These are phyloP conservation scores for Eimeria nieschulzi DNA, from an alignment of 169 alveolate genomes.

Conservation along the genomic window DNA sequence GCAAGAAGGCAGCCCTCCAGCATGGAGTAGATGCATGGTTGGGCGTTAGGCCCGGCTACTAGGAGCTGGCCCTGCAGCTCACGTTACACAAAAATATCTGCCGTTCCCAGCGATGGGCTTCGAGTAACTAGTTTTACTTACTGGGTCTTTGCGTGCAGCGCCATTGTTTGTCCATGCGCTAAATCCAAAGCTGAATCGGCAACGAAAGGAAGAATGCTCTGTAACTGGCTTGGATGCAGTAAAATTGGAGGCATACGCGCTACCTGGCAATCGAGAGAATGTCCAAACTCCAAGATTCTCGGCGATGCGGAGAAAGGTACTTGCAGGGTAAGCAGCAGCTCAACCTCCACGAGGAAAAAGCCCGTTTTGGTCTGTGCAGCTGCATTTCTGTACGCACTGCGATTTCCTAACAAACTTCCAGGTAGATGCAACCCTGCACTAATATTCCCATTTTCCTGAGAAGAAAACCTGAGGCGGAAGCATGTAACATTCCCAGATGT, in stretches of 20 bases:
- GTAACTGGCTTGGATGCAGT: not conserved
- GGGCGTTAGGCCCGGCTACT: constrained; percentile 32
- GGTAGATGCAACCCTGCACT: not conserved
- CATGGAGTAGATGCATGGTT: constrained; percentile 35
- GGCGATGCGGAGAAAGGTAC: constrained; percentile 40
- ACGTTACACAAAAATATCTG: not conserved
- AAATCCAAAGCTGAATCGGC: too few species aligned
- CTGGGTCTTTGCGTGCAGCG: too few species aligned
- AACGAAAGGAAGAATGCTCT: not conserved
- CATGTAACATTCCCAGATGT: constrained; percentile 39
- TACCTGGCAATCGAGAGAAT: not conserved
- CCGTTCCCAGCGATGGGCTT: too few species aligned
- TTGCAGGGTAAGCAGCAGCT: constrained; percentile 3
- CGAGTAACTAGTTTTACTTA: too few species aligned
- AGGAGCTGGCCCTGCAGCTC: constrained; percentile 32
- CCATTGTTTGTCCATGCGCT: not conserved
- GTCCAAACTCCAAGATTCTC: constrained; percentile 14
- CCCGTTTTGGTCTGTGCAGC: not conserved
- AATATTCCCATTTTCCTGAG: not conserved
- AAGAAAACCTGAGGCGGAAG: constrained; percentile 15
- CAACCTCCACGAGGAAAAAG: not conserved
- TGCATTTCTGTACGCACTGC: not conserved
- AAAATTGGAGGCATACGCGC: not conserved
- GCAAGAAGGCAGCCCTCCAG: constrained; percentile 52
- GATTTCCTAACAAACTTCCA: constrained; percentile 19